Base-by-base conservation (phyloP, 495 filamentous ascomycete genomes). In the Lophiostoma macrostomum region DNA sequence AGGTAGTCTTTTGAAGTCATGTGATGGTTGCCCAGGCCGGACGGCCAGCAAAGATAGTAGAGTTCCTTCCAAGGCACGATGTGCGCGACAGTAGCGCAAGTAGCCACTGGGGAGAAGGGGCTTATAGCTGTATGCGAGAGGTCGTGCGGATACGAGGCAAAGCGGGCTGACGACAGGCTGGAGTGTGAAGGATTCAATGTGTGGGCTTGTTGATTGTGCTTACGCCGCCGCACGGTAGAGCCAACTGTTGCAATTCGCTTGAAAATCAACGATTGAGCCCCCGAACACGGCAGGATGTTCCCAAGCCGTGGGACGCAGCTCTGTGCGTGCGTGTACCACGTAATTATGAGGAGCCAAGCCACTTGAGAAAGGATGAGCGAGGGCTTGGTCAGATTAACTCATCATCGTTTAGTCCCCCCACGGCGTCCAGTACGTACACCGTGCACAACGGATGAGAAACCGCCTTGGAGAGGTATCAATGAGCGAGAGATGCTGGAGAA, bases 181-280 rank as follows among this genome's bases (percentile, higher is more conserved):
- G 35, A 20, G 19, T 40, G 20, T 38, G 50, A 29, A 60, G 56
- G 56, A 60, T 60, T 25, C 55, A 48, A 29, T 34, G 50, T 42
- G 36, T 49, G 50, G 38, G 43, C 56, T 54, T 60, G n/a, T n/a
- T n/a, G 32, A 54, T 60, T 53, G 36, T 16, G 55, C 55, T 58
- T 45, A 58, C 55, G 45, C 36, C 42, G 32, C 27, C 14, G n/a
- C 55, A 46, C 39, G 47, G 55, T n/a, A 53, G 47, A 42, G 18
- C 16, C 14, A 22, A 28, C 16, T 44, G 53, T 43, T 37, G 29
- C 34, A 23, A 24, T 31, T 32, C 20, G 8, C 14, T 27, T 27
- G 38, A 23, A 19, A 23, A 14, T 52, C 16, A 22, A 39, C 8
- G 38, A 32, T 22, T 29, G 14, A 36, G 18, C 18, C 16, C 50